Evolutionary conservation across 139 green algal genomes (phyloP), one percentile per base, ranked within the genome.

Genomic region (Pseudopediastrum boryanum): DNA sequence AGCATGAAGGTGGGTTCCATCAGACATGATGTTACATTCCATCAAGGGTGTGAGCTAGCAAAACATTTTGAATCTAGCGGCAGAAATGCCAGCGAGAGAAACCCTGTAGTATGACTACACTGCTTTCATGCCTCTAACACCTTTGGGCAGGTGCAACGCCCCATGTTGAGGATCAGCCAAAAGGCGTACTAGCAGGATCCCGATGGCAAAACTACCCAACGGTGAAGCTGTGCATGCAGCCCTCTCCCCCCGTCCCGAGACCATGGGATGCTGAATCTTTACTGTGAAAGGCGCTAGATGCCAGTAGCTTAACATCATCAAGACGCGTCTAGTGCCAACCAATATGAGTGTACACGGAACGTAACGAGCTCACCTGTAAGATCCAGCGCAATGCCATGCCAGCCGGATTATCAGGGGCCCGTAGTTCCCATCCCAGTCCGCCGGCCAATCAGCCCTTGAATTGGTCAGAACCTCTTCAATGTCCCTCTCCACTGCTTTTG

Each of bases 371-470:
- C 48, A 58, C 48, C 48, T n/a, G n/a, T n/a, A n/a, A n/a, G 48
- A 58, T 58, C 71, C 72, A 23, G n/a, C 41, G 54, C 39, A 72
- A 29, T 80, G 72, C 72, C 72, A 80, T 9, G 72, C 52, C 25
- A 80, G 56, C 21, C 72, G 56, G 56, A 80, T 80, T 23, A 80
- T 64, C 21, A 80, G 58, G 13, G 36, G 36, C 41, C 72, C 50
- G 39, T 80, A 80, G 50, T 66, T 31, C 3, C 72, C 72, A 13
- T 42, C n/a, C n/a, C n/a, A 72, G 41, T 80, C 72, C 3, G 72
- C 72, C 4, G 72, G 72, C 56, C 54, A 80, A 16, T 41, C 59
- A n/a, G 36, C 56, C 56, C 63, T 39, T n/a, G 25, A 52, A 29
- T 71, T 33, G 7, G 41, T 58, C 38, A 80, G 50, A 2, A 71